These are phyloP conservation scores for Metarhizium sp. DNA, from an alignment of 2,329 filamentous ascomycete genomes.

Conservation along the genomic window DNA sequence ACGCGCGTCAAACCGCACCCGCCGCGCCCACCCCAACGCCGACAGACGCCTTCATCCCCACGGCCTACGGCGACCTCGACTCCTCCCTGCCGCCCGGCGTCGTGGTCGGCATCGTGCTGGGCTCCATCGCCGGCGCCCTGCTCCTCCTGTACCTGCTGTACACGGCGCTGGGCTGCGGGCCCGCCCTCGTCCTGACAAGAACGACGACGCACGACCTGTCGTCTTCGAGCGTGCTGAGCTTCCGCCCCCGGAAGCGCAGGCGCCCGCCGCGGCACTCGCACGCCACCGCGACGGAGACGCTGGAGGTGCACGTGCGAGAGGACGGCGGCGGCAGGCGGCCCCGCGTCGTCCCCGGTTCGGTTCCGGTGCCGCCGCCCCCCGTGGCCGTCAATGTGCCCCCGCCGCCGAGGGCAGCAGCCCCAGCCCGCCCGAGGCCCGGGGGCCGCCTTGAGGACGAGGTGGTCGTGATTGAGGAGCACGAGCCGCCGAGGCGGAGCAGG, in stretches of 20 bases:
- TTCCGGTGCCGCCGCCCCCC: constrained; percentile 13
- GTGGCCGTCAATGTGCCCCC: too few relatives aligned
- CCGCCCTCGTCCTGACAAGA: constrained; percentile 13
- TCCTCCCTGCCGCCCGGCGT: constrained; percentile 33
- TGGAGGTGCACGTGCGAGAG: too few relatives aligned
- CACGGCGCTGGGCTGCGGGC: constrained; percentile 35
- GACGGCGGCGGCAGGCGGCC: too few relatives aligned
- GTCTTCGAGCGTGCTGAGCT: constrained; percentile 9
- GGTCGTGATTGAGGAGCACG: constrained; percentile 25
- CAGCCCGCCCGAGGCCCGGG: too few relatives aligned
- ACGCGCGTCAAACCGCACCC: constrained; percentile 3
- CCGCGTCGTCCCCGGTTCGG: too few relatives aligned
- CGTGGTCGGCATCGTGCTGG: constrained; percentile 35
- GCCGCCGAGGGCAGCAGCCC: constrained; percentile 11
- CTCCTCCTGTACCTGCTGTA: constrained; percentile 44
- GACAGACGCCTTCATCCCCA: constrained; percentile 20
- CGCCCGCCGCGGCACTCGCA: constrained; percentile 18
- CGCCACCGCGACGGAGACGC: too few relatives aligned
- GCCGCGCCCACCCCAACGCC: constrained; percentile 9
- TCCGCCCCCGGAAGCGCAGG: constrained; percentile 2
- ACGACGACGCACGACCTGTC: background rate
- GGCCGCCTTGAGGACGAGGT: constrained; percentile 26
- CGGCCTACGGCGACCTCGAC: constrained; percentile 22
- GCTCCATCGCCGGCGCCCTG: constrained; percentile 39
- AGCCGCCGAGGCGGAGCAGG: constrained; percentile 13